Conservation (phyloP, 306 rosid species). For the Parietaria judaica region DNA sequence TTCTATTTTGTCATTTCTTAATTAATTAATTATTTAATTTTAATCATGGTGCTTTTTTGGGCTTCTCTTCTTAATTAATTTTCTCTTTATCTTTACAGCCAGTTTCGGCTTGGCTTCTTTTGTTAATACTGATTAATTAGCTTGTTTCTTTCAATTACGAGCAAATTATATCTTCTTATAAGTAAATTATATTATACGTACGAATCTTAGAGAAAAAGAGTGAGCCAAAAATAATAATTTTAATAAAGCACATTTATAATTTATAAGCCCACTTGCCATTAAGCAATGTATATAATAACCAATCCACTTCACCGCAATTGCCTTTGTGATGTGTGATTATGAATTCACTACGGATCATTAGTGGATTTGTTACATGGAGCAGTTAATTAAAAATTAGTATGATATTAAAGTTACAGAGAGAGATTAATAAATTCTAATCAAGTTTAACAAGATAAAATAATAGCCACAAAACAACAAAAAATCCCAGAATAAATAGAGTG, state of each 20-base stretch:
- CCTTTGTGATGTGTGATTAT: too few species aligned
- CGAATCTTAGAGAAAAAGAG: too few species aligned
- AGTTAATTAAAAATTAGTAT: too few species aligned
- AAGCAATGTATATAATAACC: neutral
- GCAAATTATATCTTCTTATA: neutral
- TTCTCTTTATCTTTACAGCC: neutral
- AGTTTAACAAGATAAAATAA: neutral
- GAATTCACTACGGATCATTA: too few species aligned
- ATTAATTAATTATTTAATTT: neutral
- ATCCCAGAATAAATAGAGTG: neutral
- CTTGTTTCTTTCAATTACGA: too few species aligned
- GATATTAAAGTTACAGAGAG: neutral
- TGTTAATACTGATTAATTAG: too few species aligned
- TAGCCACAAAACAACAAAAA: too few species aligned
- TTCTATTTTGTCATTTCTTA: neutral
- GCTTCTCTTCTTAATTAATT: neutral
- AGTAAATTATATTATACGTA: neutral
- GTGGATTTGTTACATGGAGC: too few species aligned
- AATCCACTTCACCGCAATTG: neutral
- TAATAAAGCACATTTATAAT: neutral
- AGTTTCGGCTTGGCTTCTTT: slow-evolving; percentile 1
- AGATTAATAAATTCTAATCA: neutral
- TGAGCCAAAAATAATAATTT: neutral
- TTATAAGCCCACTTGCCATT: neutral
- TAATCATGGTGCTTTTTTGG: neutral